A percentile compares a stretch with the other conserved stretches of the same genome.
phyloP scores from a whole-genome alignment of 257 asterid genomes.

The Galeopsis tetrahit region DNA sequence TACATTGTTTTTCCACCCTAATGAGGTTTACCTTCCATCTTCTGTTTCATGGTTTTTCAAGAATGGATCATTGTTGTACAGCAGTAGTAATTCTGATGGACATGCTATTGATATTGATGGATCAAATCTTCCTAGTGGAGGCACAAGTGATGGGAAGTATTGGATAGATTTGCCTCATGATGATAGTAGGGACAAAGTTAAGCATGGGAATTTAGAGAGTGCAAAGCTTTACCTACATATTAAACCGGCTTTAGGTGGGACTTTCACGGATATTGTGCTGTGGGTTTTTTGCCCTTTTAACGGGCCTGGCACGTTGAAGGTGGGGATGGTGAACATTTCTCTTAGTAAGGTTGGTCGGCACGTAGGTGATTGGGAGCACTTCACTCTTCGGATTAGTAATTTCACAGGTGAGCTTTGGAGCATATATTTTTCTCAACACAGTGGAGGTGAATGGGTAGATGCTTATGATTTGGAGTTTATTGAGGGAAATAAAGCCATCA shows the following conservation, averaged over 20 bases:
- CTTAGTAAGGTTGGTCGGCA: slow-evolving; percentile 83
- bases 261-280: slow-evolving; percentile 83
- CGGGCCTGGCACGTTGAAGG: slow-evolving; percentile 78
- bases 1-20: slow-evolving; percentile 79
- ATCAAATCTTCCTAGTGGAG: slow-evolving; percentile 77
- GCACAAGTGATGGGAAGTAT: slow-evolving; percentile 69
- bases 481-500: slow-evolving; percentile 69
- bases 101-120: slow-evolving; percentile 66
- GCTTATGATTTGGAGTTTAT: slow-evolving; percentile 69
- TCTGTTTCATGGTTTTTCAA: slow-evolving; percentile 87
- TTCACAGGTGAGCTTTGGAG: slow-evolving; percentile 89
- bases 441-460: slow-evolving; percentile 94
- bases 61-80: slow-evolving; percentile 72
- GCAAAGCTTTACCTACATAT: slow-evolving; percentile 81
- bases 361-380: slow-evolving; percentile 98
- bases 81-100: slow-evolving; percentile 39
- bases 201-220: slow-evolving; percentile 71
- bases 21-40: slow-evolving; percentile 78
- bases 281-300: slow-evolving; percentile 94
- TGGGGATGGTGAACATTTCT: slow-evolving; percentile 61
- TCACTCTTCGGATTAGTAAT: slow-evolving; percentile 86
- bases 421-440: slow-evolving; percentile 89
- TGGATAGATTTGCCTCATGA: slow-evolving; percentile 87
- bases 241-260: slow-evolving; percentile 89
- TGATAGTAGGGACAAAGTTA: slow-evolving; percentile 47